Evolutionary conservation across 768 basidiomycete genomes (phyloP).

Genomic region (Lactarius trivialis): DNA sequence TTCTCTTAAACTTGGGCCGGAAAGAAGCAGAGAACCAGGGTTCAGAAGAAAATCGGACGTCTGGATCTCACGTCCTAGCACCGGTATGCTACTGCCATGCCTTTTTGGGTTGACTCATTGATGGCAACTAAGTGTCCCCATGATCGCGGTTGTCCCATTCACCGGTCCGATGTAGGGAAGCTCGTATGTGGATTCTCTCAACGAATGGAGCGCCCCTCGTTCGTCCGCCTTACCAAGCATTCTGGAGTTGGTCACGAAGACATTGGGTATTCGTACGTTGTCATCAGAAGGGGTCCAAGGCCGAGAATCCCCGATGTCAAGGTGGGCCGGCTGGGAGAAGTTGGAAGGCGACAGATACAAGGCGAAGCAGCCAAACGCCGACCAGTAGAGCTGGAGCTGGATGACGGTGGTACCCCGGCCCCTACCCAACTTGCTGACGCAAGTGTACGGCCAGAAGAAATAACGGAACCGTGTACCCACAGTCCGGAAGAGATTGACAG

Average conservation of each 20-base stretch:
- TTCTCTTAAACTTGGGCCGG: slow-evolving; percentile 57
- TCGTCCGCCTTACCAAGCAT: slow-evolving; percentile 85
- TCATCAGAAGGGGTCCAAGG: slow-evolving; percentile 72
- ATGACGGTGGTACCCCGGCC: slow-evolving; percentile 16
- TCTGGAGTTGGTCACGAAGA: slow-evolving; percentile 81
- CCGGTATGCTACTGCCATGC: slow-evolving; percentile 49
- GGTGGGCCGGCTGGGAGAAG: slow-evolving; percentile 47
- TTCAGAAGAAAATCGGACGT: slow-evolving; percentile 31
- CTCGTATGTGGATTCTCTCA: slow-evolving; percentile 81
- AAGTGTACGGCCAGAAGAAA: neutral
- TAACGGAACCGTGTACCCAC: neutral
- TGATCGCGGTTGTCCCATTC: slow-evolving; percentile 76
- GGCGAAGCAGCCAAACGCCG: slow-evolving; percentile 27
- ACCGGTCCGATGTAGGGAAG: slow-evolving; percentile 43
- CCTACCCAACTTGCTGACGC: neutral
- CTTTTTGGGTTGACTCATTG: slow-evolving; percentile 4
- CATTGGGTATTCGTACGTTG: slow-evolving; percentile 83
- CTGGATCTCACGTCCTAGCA: slow-evolving; percentile 79
- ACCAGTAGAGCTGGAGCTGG: slow-evolving; percentile 24
- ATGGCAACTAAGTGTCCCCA: slow-evolving; percentile 70
- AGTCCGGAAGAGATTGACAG: slow-evolving; percentile 39
- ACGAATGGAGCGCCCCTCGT: slow-evolving; percentile 77
- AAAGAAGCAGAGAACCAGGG: slow-evolving; percentile 49
- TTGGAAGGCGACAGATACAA: slow-evolving; percentile 42
- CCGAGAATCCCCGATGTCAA: slow-evolving; percentile 38